Evolutionary conservation across 2,329 filamentous ascomycete genomes (phyloP).

Genomic region (Pseudogymnoascus sp.): DNA sequence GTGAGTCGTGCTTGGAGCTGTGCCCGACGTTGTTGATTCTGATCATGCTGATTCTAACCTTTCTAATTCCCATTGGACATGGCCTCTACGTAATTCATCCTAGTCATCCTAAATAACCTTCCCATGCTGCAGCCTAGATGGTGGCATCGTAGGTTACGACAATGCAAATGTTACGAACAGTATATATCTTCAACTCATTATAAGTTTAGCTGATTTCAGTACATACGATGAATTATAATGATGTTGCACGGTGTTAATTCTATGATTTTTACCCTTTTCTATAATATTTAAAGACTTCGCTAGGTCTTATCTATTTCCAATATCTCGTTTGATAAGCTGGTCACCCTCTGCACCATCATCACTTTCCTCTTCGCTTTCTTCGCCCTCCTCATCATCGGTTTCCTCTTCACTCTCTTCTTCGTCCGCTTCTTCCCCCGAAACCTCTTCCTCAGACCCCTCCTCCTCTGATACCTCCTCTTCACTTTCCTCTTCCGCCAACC

Average conservation of each 20-base stretch:
- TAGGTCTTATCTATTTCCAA: conserved; percentile 4
- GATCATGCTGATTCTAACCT: too few relatives aligned
- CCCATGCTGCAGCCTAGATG: too few relatives aligned
- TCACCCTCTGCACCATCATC: conserved; percentile 26
- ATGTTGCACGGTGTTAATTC: not conserved
- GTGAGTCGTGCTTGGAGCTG: too few relatives aligned
- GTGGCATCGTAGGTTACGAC: too few relatives aligned
- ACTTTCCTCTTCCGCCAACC: conserved; percentile 68
- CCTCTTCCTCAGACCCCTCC: conserved; percentile 41
- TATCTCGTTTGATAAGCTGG: conserved; percentile 25
- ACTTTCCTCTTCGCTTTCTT: conserved; percentile 24
- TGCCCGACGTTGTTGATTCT: too few relatives aligned
- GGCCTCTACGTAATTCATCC: too few relatives aligned
- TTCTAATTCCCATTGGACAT: too few relatives aligned
- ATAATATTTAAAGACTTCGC: not conserved
- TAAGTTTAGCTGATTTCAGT: not conserved
- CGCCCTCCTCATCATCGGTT: conserved; percentile 39
- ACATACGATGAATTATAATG: not conserved
- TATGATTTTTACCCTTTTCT: not conserved
- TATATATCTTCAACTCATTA: not conserved
- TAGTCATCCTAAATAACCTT: too few relatives aligned
- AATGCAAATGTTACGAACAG: not conserved
- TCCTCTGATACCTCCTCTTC: conserved; percentile 49
- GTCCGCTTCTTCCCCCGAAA: conserved; percentile 45
- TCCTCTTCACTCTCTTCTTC: conserved; percentile 42